Percentiles rank a stretch among this genome's conserved stretches.
These are phyloP conservation scores for Vitis labrusca DNA, from an alignment of 164 flowering plant species.

Conservation along the genomic window DNA sequence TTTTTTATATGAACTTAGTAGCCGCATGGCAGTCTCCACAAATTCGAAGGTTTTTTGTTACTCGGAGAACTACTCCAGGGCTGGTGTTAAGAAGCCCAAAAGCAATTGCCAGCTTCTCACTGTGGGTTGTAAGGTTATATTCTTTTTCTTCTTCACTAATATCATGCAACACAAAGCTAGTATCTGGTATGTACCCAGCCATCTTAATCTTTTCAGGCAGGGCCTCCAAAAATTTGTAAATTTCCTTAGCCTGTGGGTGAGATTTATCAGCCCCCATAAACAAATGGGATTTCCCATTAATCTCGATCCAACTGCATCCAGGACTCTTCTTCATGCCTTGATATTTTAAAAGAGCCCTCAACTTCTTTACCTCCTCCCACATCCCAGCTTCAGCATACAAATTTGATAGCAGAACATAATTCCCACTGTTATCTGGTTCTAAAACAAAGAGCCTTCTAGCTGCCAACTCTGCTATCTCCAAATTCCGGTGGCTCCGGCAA, in stretches of 20 bases:
- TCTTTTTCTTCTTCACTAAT: constrained; percentile 17
- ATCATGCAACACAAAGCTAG: constrained; percentile 47
- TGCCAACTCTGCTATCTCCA: constrained; percentile 51
- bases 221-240: constrained; percentile 36
- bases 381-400: constrained; percentile 56
- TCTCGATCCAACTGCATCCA: constrained; percentile 60
- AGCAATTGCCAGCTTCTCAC: constrained; percentile 57
- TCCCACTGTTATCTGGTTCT: constrained; percentile 60
- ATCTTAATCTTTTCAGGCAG: constrained; percentile 40
- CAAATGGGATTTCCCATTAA: constrained; percentile 43
- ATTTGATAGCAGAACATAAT: constrained; percentile 55
- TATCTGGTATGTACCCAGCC: constrained; percentile 49
- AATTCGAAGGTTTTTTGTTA: constrained; percentile 56
- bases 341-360: constrained; percentile 32
- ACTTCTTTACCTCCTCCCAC: constrained; percentile 49
- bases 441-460: constrained; percentile 45
- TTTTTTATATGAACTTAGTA: constrained; percentile 41
- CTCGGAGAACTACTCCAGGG: constrained; percentile 40
- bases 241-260: constrained; percentile 42
- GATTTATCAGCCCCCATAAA: constrained; percentile 52
- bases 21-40: constrained; percentile 57
- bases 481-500: constrained; percentile 40
- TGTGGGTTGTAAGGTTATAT: constrained; percentile 1
- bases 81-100: constrained; percentile 47
- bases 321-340: constrained; percentile 48